Evolutionary conservation across 2,329 filamentous ascomycete genomes (phyloP), one percentile per base, ranked within the genome.

Genomic region (Fusarium solani-melongenae): DNA sequence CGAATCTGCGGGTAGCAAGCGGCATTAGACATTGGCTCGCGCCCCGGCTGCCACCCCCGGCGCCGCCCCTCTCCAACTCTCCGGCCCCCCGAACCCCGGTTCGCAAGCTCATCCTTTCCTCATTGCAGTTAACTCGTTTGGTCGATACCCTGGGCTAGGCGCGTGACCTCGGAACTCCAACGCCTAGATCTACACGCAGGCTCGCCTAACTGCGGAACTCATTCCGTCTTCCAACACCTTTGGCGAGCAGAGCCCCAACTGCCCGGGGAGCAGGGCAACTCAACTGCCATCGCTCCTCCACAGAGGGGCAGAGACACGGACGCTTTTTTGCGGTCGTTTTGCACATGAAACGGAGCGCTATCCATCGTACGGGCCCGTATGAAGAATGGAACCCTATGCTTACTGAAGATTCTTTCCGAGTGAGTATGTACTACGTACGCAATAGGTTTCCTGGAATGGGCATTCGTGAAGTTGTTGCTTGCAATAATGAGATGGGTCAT

Each of bases 121-220:
- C 66, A 44, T 41, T 66, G 49, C 56, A 17, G 53, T 57, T 27
- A 33, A 27, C 29, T 33, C 53, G 41, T 61, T 20, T 41, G 31
- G 15, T 22, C 22, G 62, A 41, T 62, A 41, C 65, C 73, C 73
- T 72, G 66, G 73, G 55, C 73, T 70, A 75, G 72, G 73, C 76
- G 76, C 76, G 70, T 76, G 76, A 77, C 73, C 70, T 56, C 53
- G 66, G 61, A 63, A 51, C 63, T 65, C 31, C 51, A 58, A 67
- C 72, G 62, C 56, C 63, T 49, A 55, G 67, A 60, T 76, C 64
- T 59, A 66, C 59, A 69, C 71, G 66, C 65, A 39, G 11, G n/a
- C 72, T 78, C 76, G 76, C 76, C 76, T 78, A 78, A 77, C 39
- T 69, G 72, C 76, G 76, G 76, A 78, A 78, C 6, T 0, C 0